A percentile compares a stretch with the other conserved stretches of the same genome.
Evolutionary conservation across 495 filamentous ascomycete species (phyloP).

Genomic region (Lepidopterella palustris): DNA sequence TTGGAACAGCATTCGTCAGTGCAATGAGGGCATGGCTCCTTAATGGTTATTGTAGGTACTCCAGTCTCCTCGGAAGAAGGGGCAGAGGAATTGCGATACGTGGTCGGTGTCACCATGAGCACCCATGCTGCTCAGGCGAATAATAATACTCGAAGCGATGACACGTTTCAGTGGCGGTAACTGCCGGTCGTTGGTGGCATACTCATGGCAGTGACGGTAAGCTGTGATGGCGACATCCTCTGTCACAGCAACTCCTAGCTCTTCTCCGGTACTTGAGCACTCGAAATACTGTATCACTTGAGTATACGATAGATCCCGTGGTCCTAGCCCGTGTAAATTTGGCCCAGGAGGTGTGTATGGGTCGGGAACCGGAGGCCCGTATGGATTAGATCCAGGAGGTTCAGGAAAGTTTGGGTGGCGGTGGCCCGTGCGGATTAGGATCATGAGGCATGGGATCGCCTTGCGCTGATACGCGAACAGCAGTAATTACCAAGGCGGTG

Average conservation of each 20-base stretch:
- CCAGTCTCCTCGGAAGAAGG: too few species aligned
- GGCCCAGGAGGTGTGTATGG: too few species aligned
- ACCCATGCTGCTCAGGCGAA: too few species aligned
- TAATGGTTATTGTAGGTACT: too few species aligned
- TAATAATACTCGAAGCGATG: too few species aligned
- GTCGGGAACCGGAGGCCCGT: too few species aligned
- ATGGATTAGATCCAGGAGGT: too few species aligned
- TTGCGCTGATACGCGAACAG: not conserved
- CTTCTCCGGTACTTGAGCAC: not conserved
- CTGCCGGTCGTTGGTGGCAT: not conserved
- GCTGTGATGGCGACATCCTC: not conserved
- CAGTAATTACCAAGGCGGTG: not conserved
- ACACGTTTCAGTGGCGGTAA: not conserved
- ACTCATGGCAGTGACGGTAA: not conserved
- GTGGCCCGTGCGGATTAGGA: not conserved
- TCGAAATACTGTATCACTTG: not conserved
- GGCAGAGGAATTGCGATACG: too few species aligned
- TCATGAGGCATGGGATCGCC: not conserved
- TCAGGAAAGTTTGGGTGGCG: not conserved
- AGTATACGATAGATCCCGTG: not conserved
- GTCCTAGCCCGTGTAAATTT: too few species aligned
- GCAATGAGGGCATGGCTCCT: too few species aligned
- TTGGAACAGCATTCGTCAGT: too few species aligned
- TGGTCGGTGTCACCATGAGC: too few species aligned
- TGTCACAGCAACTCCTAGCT: not conserved